phyloP scores from a whole-genome alignment of 225 moss, liverwort and hornwort species.

The Pseudisothecium myosuroides region DNA sequence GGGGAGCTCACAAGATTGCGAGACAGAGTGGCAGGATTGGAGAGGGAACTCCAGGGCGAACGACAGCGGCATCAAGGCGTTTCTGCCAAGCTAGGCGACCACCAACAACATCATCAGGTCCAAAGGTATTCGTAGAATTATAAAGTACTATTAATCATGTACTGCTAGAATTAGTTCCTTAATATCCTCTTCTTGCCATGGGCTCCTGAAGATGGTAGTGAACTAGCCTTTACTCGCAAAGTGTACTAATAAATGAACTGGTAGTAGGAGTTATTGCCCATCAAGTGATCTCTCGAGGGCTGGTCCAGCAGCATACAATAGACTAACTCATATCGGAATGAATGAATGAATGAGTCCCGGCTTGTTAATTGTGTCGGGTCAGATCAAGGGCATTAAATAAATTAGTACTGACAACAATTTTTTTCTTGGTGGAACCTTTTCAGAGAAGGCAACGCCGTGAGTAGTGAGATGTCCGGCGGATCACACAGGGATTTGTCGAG shows the following conservation, averaged over 20 bases:
- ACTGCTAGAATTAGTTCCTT: background rate
- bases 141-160: background rate
- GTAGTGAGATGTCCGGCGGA: slow-evolving; percentile 50
- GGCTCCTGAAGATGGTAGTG: background rate
- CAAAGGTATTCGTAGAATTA: slow-evolving; percentile 16
- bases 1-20: slow-evolving; percentile 53
- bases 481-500: slow-evolving; percentile 48
- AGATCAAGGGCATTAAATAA: background rate
- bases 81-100: slow-evolving; percentile 37
- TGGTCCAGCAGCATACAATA: background rate
- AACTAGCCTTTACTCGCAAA: background rate
- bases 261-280: background rate
- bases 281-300: background rate
- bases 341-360: background rate
- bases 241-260: background rate
- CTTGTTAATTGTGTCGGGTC: background rate
- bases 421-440: background rate
- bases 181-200: background rate
- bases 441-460: slow-evolving; percentile 39
- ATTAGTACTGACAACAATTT: background rate
- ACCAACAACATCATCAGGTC: slow-evolving; percentile 45
- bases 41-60: slow-evolving; percentile 61
- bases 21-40: slow-evolving; percentile 55
- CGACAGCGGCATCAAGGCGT: slow-evolving; percentile 48
- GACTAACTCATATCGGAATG: background rate